Evolutionary conservation across 768 basidiomycete species (phyloP).

Genomic region (Kwoniella mangroviensis): DNA sequence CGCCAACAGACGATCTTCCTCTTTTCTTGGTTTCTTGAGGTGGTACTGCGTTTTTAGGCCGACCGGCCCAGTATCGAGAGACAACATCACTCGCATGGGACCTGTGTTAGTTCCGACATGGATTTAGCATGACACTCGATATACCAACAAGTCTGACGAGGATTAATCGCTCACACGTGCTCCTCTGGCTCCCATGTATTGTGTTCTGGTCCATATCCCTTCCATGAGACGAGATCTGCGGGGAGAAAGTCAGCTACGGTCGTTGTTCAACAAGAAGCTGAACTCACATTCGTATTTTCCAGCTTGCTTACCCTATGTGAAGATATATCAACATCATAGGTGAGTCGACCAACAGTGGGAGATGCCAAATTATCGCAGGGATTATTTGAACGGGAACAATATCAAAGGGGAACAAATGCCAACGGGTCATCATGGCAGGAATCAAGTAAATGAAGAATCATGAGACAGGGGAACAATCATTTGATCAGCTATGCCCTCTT

Average conservation of each 20-base stretch:
- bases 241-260: neutral
- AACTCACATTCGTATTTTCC: conserved; percentile 47
- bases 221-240: conserved; percentile 54
- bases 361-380: no score
- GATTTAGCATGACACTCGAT: neutral
- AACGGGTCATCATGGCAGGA: no score
- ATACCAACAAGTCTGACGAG: neutral
- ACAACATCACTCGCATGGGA: conserved; percentile 46
- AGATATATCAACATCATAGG: neutral
- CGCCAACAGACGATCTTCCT: conserved; percentile 17
- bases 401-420: no score
- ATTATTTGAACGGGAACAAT: no score
- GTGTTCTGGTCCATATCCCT: conserved; percentile 54
- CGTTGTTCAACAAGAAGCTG: neutral
- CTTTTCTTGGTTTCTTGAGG: conserved; percentile 20
- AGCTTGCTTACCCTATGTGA: conserved; percentile 9
- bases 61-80: conserved; percentile 43
- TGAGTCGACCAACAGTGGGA: no score
- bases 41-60: conserved; percentile 32
- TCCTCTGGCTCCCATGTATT: conserved; percentile 55
- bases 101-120: neutral
- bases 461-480: no score
- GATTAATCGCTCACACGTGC: conserved; percentile 44
- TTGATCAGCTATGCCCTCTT: no score
- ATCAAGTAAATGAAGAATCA: no score